Conservation (phyloP, 306 rosid species). For the Acacia acuminata region DNA sequence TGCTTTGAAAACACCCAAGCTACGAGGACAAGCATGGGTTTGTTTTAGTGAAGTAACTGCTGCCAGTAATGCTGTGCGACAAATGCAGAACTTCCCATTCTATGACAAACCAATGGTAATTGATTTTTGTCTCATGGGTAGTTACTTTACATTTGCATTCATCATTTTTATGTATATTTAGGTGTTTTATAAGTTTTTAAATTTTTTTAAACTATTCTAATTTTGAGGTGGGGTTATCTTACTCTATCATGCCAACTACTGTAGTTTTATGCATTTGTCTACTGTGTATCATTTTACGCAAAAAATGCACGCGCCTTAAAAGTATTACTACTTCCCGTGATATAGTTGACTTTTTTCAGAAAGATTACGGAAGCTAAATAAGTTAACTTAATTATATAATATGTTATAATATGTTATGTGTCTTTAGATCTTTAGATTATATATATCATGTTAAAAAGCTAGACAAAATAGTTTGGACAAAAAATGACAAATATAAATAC, state of each 20-base stretch:
- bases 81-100: constrained; percentile 97
- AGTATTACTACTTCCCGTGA: no score
- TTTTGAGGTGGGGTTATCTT: background rate
- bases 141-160: constrained; percentile 24
- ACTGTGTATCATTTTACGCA: constrained; percentile 5
- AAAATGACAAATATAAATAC: no score
- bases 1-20: constrained; percentile 88
- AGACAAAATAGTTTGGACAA: no score
- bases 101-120: constrained; percentile 96
- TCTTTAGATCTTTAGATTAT: no score
- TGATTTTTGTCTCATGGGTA: constrained; percentile 31
- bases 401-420: no score
- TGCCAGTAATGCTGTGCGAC: constrained; percentile 98
- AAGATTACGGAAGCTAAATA: no score
- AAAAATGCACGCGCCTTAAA: background rate
- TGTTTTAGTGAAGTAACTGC: constrained; percentile 94
- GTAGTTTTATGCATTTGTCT: constrained; percentile 14
- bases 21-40: constrained; percentile 99
- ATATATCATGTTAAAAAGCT: no score
- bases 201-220: background rate
- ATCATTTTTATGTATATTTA: background rate
- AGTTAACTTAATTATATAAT: no score
- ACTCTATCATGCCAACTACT: background rate
- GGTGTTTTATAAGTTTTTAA: background rate
- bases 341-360: no score